These are phyloP conservation scores for Coemansia sp. DNA, from an alignment of 192 early-diverging fungal species.

Conservation along the genomic window DNA sequence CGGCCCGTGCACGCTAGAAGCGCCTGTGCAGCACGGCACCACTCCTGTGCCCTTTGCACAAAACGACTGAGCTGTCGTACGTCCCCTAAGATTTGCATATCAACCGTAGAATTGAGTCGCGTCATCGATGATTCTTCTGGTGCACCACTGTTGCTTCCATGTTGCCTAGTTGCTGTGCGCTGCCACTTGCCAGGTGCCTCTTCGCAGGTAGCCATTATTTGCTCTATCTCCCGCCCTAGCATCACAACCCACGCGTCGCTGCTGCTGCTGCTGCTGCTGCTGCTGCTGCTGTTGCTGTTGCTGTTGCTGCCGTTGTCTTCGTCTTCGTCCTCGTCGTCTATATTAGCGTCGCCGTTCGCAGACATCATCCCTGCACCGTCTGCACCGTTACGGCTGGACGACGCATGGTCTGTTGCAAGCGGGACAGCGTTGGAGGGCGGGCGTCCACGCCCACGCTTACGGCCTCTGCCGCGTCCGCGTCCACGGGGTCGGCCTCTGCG, in stretches of 20 bases:
- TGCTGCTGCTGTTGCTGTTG: no score
- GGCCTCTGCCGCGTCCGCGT: slow-evolving; percentile 21
- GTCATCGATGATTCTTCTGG: neutral
- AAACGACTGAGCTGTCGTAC: slow-evolving; percentile 51
- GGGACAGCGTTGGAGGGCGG: slow-evolving; percentile 3
- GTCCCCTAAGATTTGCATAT: slow-evolving; percentile 38
- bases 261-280: no score
- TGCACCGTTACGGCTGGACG: neutral
- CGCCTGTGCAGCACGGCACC: slow-evolving; percentile 47
- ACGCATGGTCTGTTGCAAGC: slow-evolving; percentile 21
- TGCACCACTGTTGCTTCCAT: neutral
- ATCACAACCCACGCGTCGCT: slow-evolving; percentile 9
- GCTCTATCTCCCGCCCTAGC: slow-evolving; percentile 33
- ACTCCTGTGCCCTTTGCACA: slow-evolving; percentile 43
- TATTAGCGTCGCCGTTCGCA: slow-evolving; percentile 1
- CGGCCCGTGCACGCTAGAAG: slow-evolving; percentile 35
- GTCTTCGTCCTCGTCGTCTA: neutral
- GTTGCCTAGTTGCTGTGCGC: neutral
- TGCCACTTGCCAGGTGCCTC: neutral
- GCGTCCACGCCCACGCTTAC: slow-evolving; percentile 10
- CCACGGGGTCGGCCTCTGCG: slow-evolving; percentile 4
- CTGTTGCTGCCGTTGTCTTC: slow-evolving; percentile 2
- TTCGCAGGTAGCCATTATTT: slow-evolving; percentile 15
- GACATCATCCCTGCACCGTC: neutral
- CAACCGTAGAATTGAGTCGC: slow-evolving; percentile 12